These are phyloP conservation scores for Sordariomycetes sp. DNA, from an alignment of 2,329 filamentous ascomycete genomes.

Conservation along the genomic window DNA sequence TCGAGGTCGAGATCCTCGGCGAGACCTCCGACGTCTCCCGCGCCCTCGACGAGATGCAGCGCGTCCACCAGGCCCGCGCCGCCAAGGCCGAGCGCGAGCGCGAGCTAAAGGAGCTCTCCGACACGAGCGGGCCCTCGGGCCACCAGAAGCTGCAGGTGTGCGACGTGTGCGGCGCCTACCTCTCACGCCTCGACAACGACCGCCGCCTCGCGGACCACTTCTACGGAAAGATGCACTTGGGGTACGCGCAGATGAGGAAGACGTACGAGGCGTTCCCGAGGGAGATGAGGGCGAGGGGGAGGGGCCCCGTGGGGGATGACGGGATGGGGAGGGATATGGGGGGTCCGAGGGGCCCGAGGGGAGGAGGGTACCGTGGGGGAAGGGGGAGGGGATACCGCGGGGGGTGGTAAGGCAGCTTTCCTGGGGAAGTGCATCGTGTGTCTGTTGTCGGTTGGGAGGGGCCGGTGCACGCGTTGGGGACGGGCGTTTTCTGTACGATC, in stretches of 20 bases:
- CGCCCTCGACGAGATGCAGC: conserved; percentile 79
- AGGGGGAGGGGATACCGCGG: conserved; percentile 35
- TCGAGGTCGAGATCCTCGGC: conserved; percentile 77
- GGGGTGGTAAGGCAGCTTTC: conserved; percentile 8
- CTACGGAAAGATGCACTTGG: conserved; percentile 98
- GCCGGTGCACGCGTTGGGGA: not conserved
- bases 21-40: conserved; percentile 69
- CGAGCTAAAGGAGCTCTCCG: conserved; percentile 79
- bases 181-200: conserved; percentile 88
- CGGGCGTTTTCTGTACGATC: not conserved
- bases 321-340: conserved; percentile 25
- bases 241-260: conserved; percentile 96
- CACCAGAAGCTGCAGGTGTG: conserved; percentile 98
- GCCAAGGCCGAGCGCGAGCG: conserved; percentile 74
- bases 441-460: not conserved
- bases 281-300: conserved; percentile 63
- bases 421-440: too few relatives aligned
- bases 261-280: conserved; percentile 78
- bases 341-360: conserved; percentile 18
- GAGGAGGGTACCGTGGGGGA: conserved; percentile 36
- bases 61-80: conserved; percentile 66
- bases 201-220: conserved; percentile 90
- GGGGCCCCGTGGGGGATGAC: conserved; percentile 32
- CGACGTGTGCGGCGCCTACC: conserved; percentile 93
- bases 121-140: conserved; percentile 83